A percentile compares a stretch with the other conserved stretches of the same genome.
These are phyloP conservation scores for Leptoxyphium fumago DNA, from an alignment of 2,329 filamentous ascomycete genomes.

Conservation along the genomic window DNA sequence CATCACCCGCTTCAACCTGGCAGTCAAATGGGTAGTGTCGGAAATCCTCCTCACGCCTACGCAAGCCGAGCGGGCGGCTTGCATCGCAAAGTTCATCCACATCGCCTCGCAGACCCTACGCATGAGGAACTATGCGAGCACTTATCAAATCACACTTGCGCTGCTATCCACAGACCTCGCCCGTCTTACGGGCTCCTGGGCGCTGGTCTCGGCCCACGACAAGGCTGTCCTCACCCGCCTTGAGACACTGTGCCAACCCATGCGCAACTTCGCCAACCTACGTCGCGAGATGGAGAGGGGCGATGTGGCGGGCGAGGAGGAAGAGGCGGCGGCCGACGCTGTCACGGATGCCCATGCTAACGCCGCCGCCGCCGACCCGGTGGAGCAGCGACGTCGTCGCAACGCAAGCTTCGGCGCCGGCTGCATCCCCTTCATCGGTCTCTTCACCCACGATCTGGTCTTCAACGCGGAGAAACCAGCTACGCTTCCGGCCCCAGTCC, in stretches of 20 bases:
- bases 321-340: neutral
- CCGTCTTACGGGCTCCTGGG: slow-evolving; percentile 56
- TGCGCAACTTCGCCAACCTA: slow-evolving; percentile 62
- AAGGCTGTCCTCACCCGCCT: slow-evolving; percentile 51
- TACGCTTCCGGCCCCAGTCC: slow-evolving; percentile 42
- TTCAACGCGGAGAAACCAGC: slow-evolving; percentile 69
- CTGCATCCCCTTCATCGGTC: slow-evolving; percentile 69
- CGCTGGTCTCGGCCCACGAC: slow-evolving; percentile 50
- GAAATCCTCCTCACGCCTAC: slow-evolving; percentile 62
- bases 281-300: slow-evolving; percentile 60
- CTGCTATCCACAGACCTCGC: slow-evolving; percentile 59
- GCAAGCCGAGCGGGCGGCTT: slow-evolving; percentile 57
- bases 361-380: neutral
- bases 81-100: slow-evolving; percentile 69
- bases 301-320: slow-evolving; percentile 20
- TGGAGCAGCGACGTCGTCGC: slow-evolving; percentile 8
- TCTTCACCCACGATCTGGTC: slow-evolving; percentile 70
- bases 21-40: slow-evolving; percentile 76
- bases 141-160: slow-evolving; percentile 67
- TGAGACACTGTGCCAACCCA: slow-evolving; percentile 59
- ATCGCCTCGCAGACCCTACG: slow-evolving; percentile 61
- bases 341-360: slow-evolving; percentile 5
- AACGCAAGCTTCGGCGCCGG: slow-evolving; percentile 41
- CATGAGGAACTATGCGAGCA: slow-evolving; percentile 70
- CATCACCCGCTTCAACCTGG: slow-evolving; percentile 74